Evolutionary conservation across 192 early-diverging fungal genomes (phyloP).

Genomic region (Coemansia sp.): DNA sequence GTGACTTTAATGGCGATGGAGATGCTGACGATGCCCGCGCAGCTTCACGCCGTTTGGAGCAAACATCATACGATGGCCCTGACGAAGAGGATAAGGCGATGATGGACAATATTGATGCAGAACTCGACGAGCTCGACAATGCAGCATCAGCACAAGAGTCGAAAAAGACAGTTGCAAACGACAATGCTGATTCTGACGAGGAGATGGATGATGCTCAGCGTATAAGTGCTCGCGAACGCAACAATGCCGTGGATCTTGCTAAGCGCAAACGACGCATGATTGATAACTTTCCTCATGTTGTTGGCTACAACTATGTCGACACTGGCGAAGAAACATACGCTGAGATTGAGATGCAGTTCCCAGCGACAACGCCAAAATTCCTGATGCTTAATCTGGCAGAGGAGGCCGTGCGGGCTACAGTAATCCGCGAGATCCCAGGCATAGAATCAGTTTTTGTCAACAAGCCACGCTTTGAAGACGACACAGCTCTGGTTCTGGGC

Average conservation of each 20-base stretch:
- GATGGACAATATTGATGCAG: slow-evolving; percentile 48
- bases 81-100: slow-evolving; percentile 82
- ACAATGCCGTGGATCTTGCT: slow-evolving; percentile 19
- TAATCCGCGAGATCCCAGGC: slow-evolving; percentile 84
- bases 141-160: slow-evolving; percentile 16
- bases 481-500: slow-evolving; percentile 70
- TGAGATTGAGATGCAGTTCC: slow-evolving; percentile 76
- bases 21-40: slow-evolving; percentile 74
- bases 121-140: slow-evolving; percentile 44
- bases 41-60: slow-evolving; percentile 60
- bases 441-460: slow-evolving; percentile 80
- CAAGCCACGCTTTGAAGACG: slow-evolving; percentile 74
- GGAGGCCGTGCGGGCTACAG: slow-evolving; percentile 65
- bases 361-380: slow-evolving; percentile 87
- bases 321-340: slow-evolving; percentile 26
- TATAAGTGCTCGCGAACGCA: slow-evolving; percentile 44
- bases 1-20: slow-evolving; percentile 61
- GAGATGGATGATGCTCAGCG: slow-evolving; percentile 44
- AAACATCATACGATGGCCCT: slow-evolving; percentile 74
- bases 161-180: slow-evolving; percentile 16
- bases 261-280: slow-evolving; percentile 57
- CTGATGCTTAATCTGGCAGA: slow-evolving; percentile 90
- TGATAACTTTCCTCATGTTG: slow-evolving; percentile 61
- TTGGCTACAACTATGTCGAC: slow-evolving; percentile 55
- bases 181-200: slow-evolving; percentile 46